Evolutionary conservation across 2,329 filamentous ascomycete genomes (phyloP).

Genomic region (Phialophora chinensis): DNA sequence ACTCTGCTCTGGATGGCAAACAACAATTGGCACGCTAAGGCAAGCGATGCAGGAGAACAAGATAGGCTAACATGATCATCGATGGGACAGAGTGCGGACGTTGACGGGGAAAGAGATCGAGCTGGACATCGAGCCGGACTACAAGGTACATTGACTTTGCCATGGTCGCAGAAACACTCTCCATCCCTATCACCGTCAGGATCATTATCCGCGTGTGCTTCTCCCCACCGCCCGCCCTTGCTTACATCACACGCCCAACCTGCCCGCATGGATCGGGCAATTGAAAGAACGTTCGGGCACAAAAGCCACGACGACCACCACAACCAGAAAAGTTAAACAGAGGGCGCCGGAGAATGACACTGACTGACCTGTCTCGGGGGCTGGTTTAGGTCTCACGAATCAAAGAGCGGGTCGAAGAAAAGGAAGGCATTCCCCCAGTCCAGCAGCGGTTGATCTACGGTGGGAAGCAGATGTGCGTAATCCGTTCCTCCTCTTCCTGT

Average conservation of each 20-base stretch:
- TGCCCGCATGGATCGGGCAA: neutral
- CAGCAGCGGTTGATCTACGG: constrained; percentile 96
- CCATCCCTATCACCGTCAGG: neutral
- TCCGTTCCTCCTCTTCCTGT: neutral
- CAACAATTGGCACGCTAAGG: neutral
- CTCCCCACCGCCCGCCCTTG: neutral
- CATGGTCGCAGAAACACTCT: neutral
- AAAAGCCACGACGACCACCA: neutral
- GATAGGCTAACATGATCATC: neutral
- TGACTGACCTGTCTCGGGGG: neutral
- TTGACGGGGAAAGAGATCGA: constrained; percentile 99
- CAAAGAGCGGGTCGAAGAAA: constrained; percentile 99
- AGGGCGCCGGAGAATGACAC: neutral
- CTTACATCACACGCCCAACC: neutral
- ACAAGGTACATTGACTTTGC: constrained; percentile 71
- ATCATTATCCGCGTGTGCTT: neutral
- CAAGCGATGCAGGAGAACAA: neutral
- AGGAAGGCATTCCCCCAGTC: constrained; percentile 95
- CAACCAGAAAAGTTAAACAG: neutral
- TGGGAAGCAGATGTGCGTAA: constrained; percentile 93
- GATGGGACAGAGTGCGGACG: constrained; percentile 77
- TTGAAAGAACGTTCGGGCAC: neutral
- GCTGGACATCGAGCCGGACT: constrained; percentile 91
- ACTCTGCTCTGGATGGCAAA: neutral
- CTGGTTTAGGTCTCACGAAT: constrained; percentile 82